Evolutionary conservation across 1,284 basidiomycete species (phyloP).

Genomic region (Anthracocystis panici-leucophaei): DNA sequence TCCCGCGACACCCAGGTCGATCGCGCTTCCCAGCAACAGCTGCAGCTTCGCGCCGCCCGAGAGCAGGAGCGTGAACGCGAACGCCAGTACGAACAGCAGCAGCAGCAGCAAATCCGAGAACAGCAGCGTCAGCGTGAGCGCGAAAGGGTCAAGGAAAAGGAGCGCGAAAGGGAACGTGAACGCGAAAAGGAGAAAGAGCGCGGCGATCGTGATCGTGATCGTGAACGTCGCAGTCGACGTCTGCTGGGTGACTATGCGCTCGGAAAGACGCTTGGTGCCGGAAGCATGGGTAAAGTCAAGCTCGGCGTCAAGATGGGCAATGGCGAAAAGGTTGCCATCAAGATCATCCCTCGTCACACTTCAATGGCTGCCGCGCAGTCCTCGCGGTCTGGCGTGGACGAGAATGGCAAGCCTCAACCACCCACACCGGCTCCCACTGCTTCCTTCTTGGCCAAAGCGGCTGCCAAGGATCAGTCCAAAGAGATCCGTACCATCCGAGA

Average conservation of each 20-base stretch:
- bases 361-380: slow-evolving; percentile 72
- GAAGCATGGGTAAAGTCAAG: slow-evolving; percentile 99
- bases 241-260: slow-evolving; percentile 90
- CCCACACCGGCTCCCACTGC: slow-evolving; percentile 48
- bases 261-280: slow-evolving; percentile 95
- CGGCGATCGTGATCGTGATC: slow-evolving; percentile 48
- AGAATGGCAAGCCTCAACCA: slow-evolving; percentile 71
- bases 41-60: slow-evolving; percentile 30
- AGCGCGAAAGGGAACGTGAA: slow-evolving; percentile 47
- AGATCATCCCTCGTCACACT: slow-evolving; percentile 90
- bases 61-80: slow-evolving; percentile 37
- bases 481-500: slow-evolving; percentile 95
- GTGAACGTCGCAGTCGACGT: slow-evolving; percentile 56
- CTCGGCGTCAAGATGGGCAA: slow-evolving; percentile 89
- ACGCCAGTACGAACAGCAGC: slow-evolving; percentile 25
- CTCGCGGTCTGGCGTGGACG: slow-evolving; percentile 55
- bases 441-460: slow-evolving; percentile 62
- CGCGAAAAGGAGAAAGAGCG: slow-evolving; percentile 39
- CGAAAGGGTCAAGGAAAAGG: slow-evolving; percentile 23
- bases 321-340: slow-evolving; percentile 97
- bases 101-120: slow-evolving; percentile 23
- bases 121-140: slow-evolving; percentile 32
- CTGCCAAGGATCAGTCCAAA: slow-evolving; percentile 89
- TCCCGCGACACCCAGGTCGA: slow-evolving; percentile 48
- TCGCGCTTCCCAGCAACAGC: slow-evolving; percentile 34